phyloP scores from a whole-genome alignment of 2,329 filamentous ascomycete species.

The Botryosphaeria dothidea region DNA sequence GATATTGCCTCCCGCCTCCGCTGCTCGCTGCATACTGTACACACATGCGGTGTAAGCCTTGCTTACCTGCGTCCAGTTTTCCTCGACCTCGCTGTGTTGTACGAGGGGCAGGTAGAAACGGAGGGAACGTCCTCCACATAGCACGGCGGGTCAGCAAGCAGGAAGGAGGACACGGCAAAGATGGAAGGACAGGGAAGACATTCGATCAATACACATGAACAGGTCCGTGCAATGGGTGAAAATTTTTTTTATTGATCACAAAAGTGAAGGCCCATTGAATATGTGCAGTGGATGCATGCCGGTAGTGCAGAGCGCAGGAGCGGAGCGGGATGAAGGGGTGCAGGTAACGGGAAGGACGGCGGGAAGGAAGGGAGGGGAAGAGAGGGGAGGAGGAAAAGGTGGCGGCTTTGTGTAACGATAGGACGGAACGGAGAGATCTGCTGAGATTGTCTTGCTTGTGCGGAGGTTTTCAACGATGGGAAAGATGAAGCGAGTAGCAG shows the following conservation, averaged over 20 bases:
- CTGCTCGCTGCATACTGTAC: too few relatives aligned
- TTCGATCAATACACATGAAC: too few relatives aligned
- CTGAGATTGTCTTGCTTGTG: not conserved
- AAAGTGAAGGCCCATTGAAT: not conserved
- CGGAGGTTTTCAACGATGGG: not conserved
- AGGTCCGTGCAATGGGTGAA: too few relatives aligned
- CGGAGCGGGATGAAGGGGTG: conserved; percentile 2
- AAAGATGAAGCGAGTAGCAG: not conserved
- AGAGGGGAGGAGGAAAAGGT: not conserved
- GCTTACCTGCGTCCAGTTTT: too few relatives aligned
- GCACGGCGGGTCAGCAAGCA: too few relatives aligned
- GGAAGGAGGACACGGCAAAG: not conserved
- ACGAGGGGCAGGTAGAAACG: too few relatives aligned
- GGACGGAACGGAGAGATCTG: not conserved
- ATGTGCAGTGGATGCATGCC: not conserved
- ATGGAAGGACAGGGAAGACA: too few relatives aligned
- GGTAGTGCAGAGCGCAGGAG: not conserved
- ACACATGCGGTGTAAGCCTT: too few relatives aligned
- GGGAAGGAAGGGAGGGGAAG: not conserved
- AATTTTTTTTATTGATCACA: conserved; percentile 2
- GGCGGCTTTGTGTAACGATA: not conserved
- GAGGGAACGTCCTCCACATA: too few relatives aligned
- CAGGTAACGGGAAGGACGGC: not conserved
- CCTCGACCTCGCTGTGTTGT: too few relatives aligned
- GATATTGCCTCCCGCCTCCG: too few relatives aligned